Evolutionary conservation across 371 early-diverging fungal genomes (phyloP).

Genomic region (Mortierella sp.): DNA sequence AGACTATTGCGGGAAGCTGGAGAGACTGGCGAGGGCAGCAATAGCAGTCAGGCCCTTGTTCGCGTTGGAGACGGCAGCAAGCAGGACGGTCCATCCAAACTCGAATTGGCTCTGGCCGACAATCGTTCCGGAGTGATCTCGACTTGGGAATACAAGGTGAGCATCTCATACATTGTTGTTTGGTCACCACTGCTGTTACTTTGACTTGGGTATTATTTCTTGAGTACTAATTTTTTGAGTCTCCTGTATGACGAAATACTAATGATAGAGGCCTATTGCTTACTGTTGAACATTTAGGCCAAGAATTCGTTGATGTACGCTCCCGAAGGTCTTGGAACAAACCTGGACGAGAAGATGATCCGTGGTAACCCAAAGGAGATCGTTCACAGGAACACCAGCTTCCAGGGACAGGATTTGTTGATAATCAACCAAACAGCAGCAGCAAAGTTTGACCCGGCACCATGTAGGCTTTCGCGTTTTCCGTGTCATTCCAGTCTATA

Average conservation of each 20-base stretch:
- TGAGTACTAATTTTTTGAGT: neutral
- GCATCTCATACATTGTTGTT: neutral
- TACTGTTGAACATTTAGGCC: conserved; percentile 25
- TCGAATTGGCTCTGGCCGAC: conserved; percentile 27
- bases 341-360: conserved; percentile 15
- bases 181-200: neutral
- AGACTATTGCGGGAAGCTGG: conserved; percentile 30
- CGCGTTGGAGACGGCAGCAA: neutral
- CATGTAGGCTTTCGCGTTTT: conserved; percentile 22
- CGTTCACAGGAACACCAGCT: conserved; percentile 45
- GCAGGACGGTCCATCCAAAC: conserved; percentile 12
- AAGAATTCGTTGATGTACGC: conserved; percentile 59
- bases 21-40: conserved; percentile 13
- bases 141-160: conserved; percentile 56
- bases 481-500: no score
- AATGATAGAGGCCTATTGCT: neutral
- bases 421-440: conserved; percentile 51
- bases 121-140: conserved; percentile 28
- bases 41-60: neutral
- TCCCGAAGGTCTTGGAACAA: conserved; percentile 55
- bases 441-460: conserved; percentile 33
- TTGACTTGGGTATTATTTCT: neutral
- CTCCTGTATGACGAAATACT: conserved; percentile 4
- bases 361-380: conserved; percentile 52
- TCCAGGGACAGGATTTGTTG: conserved; percentile 44